A percentile compares a stretch with the other conserved stretches of the same genome.
These are phyloP conservation scores for Exophiala sideris DNA, from an alignment of 2,329 filamentous ascomycete species.

Conservation along the genomic window DNA sequence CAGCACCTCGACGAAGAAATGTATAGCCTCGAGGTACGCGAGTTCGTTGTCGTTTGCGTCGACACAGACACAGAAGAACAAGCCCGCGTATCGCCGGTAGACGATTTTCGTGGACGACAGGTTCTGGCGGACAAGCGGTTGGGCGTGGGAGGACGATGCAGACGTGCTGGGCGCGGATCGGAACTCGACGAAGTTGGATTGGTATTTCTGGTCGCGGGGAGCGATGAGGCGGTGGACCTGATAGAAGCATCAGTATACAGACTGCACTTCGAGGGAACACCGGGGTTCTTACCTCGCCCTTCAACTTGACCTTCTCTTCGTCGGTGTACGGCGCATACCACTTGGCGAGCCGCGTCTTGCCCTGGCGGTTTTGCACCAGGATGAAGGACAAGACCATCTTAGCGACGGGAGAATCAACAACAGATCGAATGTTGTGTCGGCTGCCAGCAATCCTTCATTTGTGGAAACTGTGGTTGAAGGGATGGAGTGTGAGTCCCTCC, in stretches of 20 bases:
- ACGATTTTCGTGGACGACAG: slow-evolving; percentile 75
- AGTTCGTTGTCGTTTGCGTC: slow-evolving; percentile 99
- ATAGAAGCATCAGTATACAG: background rate
- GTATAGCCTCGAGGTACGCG: slow-evolving; percentile 93
- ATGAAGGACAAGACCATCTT: slow-evolving; percentile 75
- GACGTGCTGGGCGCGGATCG: slow-evolving; percentile 33
- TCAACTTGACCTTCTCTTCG: slow-evolving; percentile 98
- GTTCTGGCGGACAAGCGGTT: slow-evolving; percentile 28
- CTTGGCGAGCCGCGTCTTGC: slow-evolving; percentile 96
- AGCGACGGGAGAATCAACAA: background rate
- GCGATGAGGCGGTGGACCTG: slow-evolving; percentile 97
- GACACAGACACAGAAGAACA: slow-evolving; percentile 99
- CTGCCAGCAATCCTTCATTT: background rate
- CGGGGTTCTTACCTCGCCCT: slow-evolving; percentile 71
- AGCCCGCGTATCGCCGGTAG: slow-evolving; percentile 92
- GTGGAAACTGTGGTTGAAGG: too few species aligned
- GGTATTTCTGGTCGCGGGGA: slow-evolving; percentile 97
- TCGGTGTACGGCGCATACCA: slow-evolving; percentile 99
- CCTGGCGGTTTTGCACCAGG: slow-evolving; percentile 87
- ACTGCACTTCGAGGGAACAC: background rate
- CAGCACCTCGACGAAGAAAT: slow-evolving; percentile 98
- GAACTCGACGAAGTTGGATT: slow-evolving; percentile 97
- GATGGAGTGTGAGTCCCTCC: too few species aligned
- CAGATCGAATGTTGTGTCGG: background rate
- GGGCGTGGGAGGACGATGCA: slow-evolving; percentile 14